Base-by-base conservation (phyloP, 2,329 filamentous ascomycete genomes). In the Allantophomopsis cytisporea region DNA sequence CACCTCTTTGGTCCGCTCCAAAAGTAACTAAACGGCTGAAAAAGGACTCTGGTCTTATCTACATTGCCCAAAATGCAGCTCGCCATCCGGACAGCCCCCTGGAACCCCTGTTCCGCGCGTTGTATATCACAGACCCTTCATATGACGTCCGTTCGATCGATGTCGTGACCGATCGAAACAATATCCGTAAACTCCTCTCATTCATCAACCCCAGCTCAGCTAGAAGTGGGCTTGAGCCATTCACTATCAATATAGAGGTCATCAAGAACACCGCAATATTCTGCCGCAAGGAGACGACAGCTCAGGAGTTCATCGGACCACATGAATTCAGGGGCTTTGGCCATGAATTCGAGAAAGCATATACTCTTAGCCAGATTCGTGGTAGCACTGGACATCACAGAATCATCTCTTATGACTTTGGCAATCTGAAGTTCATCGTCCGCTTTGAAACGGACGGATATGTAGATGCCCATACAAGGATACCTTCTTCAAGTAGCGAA, bases 91-190 rank as follows among this genome's bases (percentile, higher is more conserved):
- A 20, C 4, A 60, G 54, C 37, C 66, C 65, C 0, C 50, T 70
- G 4, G 65, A 69, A 43, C 63, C 65, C 0, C 52, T 69, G 0
- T 69, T 69, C 41, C 63, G 64, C 31, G 54, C 64, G 1, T 42
- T 69, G 4, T 63, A 58, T 43, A 46, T 54, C 20, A 46, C 47
- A 6, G 35, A 64, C 16, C 62, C 65, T 10, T 50, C 51, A 0
- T 47, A 50, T 48, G 43, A 47, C 20, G 41, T 46, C 40, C 38
- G 30, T 17, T 41, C 39, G 28, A 42, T 39, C 36, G 60, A 68
- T 45, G 41, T 70, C 10, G 53, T 70, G 15, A 64, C 59, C 2
- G 65, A 69, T 44, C 52, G 63, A 21, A 67, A 65, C 49, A 68
- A 64, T 38, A 58, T 70, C 38, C 62, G 65, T 21, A 69, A 69